phyloP scores from a whole-genome alignment of 2,329 filamentous ascomycete species.

The Colletotrichum falcatum region DNA sequence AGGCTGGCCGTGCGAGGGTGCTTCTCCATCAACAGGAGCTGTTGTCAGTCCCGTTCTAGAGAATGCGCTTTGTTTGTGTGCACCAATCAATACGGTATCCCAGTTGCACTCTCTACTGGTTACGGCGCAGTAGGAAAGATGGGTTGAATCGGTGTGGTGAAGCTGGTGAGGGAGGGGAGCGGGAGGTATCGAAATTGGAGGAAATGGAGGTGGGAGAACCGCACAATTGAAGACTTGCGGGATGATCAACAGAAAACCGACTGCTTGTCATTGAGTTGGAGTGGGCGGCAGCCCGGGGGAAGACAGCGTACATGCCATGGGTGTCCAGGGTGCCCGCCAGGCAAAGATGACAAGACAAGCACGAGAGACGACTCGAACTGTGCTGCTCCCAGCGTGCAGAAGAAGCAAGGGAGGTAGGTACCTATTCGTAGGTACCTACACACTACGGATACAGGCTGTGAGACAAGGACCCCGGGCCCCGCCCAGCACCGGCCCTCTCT shows the following conservation, averaged over 20 bases:
- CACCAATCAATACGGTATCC: too few relatives aligned
- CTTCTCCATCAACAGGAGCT: slow-evolving; percentile 32
- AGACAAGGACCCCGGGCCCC: slow-evolving; percentile 38
- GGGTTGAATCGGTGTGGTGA: slow-evolving; percentile 10
- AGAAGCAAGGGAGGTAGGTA: slow-evolving; percentile 36
- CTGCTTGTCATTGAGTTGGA: slow-evolving; percentile 31
- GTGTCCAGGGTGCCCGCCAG: slow-evolving; percentile 17
- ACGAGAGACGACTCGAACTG: slow-evolving; percentile 24
- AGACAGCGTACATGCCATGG: slow-evolving; percentile 36
- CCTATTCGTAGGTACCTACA: too few relatives aligned
- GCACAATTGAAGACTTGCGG: slow-evolving; percentile 26
- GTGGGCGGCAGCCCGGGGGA: slow-evolving; percentile 26
- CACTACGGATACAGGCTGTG: slow-evolving; percentile 26
- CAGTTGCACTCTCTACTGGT: neutral
- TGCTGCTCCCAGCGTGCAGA: slow-evolving; percentile 32
- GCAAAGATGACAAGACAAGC: slow-evolving; percentile 32
- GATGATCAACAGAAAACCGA: slow-evolving; percentile 33
- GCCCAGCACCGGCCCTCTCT: slow-evolving; percentile 30
- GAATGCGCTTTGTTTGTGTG: slow-evolving; percentile 6
- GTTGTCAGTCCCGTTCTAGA: slow-evolving; percentile 18
- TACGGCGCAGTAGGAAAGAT: neutral
- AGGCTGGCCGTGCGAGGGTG: slow-evolving; percentile 19
- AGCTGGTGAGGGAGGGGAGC: slow-evolving; percentile 18
- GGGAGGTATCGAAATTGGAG: neutral
- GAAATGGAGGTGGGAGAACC: slow-evolving; percentile 8